Conservation (phyloP, 176 grass and related monocot genomes). For the Thinopyrum elongatum region DNA sequence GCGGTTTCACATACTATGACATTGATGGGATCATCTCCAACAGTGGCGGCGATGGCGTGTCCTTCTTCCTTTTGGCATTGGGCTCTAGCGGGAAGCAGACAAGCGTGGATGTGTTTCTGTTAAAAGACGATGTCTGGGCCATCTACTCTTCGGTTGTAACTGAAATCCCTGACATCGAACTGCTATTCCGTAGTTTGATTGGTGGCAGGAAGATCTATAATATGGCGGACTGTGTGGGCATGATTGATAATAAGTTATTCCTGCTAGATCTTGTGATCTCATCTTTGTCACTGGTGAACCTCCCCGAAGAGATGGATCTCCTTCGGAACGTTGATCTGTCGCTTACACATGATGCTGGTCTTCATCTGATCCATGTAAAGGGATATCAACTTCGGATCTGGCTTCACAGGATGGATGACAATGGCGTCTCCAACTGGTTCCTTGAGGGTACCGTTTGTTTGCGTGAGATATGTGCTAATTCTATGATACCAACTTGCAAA, state of each 20-base stretch:
- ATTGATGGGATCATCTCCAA: background rate
- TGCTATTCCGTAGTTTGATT: background rate
- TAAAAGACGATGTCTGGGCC: background rate
- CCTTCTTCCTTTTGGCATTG: background rate
- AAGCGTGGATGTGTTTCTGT: background rate
- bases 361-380: background rate
- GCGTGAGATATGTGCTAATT: background rate
- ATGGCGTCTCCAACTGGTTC: background rate
- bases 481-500: background rate
- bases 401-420: background rate
- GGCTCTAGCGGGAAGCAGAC: background rate
- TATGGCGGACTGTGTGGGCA: background rate
- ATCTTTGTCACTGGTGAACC: background rate
- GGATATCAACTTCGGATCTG: background rate
- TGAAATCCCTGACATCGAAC: background rate
- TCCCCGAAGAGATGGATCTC: background rate
- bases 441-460: background rate
- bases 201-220: background rate
- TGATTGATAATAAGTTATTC: background rate
- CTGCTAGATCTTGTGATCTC: background rate
- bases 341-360: background rate
- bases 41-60: background rate
- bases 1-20: background rate
- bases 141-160: background rate
- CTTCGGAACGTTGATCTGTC: background rate